Evolutionary conservation across 805 yeast genomes (phyloP).

Genomic region (Candida insectorum): DNA sequence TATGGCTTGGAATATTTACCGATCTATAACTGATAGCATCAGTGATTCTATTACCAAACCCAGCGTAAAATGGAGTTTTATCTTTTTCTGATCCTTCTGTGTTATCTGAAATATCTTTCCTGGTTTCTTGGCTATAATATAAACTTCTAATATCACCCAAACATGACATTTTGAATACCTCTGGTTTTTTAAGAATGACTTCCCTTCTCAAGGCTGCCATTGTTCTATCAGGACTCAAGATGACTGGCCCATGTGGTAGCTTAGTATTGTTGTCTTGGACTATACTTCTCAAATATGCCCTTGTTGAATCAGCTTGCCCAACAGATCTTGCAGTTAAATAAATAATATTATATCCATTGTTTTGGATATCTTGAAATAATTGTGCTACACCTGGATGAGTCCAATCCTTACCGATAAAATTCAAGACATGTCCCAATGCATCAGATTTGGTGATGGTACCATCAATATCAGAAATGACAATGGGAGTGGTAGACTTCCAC

Average conservation of each 20-base stretch:
- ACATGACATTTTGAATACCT: conserved; percentile 98
- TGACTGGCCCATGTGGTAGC: conserved; percentile 89
- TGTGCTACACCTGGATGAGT: conserved; percentile 95
- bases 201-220: conserved; percentile 93
- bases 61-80: conserved; percentile 89
- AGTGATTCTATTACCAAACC: conserved; percentile 94
- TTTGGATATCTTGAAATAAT: conserved; percentile 78
- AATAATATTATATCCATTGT: conserved; percentile 90
- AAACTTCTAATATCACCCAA: conserved; percentile 77
- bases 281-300: conserved; percentile 76
- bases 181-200: conserved; percentile 91
- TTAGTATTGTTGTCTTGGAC: conserved; percentile 67
- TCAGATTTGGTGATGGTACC: conserved; percentile 98
- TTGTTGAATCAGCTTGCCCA: conserved; percentile 90
- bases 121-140: conserved; percentile 36
- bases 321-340: conserved; percentile 93
- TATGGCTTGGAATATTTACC: conserved; percentile 89
- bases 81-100: conserved; percentile 29
- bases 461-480: conserved; percentile 95
- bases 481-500: conserved; percentile 83
- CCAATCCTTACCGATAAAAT: conserved; percentile 96
- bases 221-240: conserved; percentile 91
- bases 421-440: conserved; percentile 93
- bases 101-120: neutral
- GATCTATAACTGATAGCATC: conserved; percentile 94